These are phyloP conservation scores for Heterobasidion annosum DNA, from an alignment of 1,284 basidiomycete genomes.

Conservation along the genomic window DNA sequence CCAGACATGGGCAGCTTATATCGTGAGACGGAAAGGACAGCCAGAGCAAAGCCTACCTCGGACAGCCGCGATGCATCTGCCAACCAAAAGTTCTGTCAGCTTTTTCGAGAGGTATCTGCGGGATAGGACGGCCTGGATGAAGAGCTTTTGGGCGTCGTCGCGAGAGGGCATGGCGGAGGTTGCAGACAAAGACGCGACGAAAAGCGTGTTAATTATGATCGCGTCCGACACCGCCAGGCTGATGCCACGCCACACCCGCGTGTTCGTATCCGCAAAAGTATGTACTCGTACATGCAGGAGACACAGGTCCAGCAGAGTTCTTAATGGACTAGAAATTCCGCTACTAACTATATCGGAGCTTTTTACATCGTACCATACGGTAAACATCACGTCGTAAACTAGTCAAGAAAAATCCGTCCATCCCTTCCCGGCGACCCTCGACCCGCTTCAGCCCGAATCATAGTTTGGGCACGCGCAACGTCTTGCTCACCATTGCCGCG, in stretches of 20 bases:
- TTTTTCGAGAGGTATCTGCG: constrained; percentile 53
- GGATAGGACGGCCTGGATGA: constrained; percentile 69
- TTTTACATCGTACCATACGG: background rate
- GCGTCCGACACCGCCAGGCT: background rate
- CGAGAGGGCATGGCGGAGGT: constrained; percentile 31
- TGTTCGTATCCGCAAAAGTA: no score
- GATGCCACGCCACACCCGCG: background rate
- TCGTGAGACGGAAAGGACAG: background rate
- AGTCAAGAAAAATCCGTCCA: background rate
- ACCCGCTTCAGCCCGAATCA: constrained; percentile 19
- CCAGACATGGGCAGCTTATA: background rate
- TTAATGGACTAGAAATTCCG: background rate
- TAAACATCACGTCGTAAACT: background rate
- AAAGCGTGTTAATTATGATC: constrained; percentile 13
- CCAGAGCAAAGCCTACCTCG: constrained; percentile 29
- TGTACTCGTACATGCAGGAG: no score
- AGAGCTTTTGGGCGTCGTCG: constrained; percentile 62
- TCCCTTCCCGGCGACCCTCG: no score
- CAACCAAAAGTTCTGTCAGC: constrained; percentile 58
- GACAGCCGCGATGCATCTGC: constrained; percentile 55
- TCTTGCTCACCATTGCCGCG: constrained; percentile 94
- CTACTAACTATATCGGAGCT: background rate
- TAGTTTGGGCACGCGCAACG: constrained; percentile 74
- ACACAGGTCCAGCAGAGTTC: no score
- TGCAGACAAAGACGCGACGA: constrained; percentile 8